Conservation (phyloP, 352 stramenopile species). For the Globisporangium acanthophoron region DNA sequence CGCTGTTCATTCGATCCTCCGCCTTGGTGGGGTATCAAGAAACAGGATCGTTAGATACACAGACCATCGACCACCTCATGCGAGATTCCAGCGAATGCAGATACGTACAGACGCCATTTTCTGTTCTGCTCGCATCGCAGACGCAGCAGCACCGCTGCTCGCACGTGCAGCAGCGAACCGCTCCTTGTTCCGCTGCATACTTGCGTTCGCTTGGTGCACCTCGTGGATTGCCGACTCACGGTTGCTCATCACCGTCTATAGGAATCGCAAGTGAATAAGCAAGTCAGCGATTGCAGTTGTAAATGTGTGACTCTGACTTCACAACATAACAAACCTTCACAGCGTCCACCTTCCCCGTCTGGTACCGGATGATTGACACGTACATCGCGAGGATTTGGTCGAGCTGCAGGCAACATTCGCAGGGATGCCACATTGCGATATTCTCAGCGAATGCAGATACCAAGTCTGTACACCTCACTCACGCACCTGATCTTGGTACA, state of each 20-base stretch:
- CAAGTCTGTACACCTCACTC: neutral
- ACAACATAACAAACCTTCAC: slow-evolving; percentile 55
- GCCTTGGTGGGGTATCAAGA: slow-evolving; percentile 22
- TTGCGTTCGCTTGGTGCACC: slow-evolving; percentile 85
- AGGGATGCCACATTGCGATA: neutral
- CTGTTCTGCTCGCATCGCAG: slow-evolving; percentile 82
- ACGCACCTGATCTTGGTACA: slow-evolving; percentile 81
- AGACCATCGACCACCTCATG: neutral
- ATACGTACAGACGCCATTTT: slow-evolving; percentile 76
- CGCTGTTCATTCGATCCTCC: slow-evolving; percentile 84
- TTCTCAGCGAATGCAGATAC: no score
- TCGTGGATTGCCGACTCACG: slow-evolving; percentile 81
- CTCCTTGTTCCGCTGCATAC: slow-evolving; percentile 88
- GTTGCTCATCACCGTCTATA: slow-evolving; percentile 80
- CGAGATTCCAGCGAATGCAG: neutral
- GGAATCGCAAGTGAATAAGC: neutral
- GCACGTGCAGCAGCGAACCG: slow-evolving; percentile 77
- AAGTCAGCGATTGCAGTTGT: neutral
- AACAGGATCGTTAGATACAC: neutral
- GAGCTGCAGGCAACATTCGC: slow-evolving; percentile 24
- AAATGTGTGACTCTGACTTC: no score
- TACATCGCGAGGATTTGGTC: slow-evolving; percentile 85
- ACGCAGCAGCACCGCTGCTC: slow-evolving; percentile 78
- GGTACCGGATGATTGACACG: slow-evolving; percentile 81
- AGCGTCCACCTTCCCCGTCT: slow-evolving; percentile 78